Conservation (phyloP, 1,284 basidiomycete species). For the Pyrrhoderma lamaoense region DNA sequence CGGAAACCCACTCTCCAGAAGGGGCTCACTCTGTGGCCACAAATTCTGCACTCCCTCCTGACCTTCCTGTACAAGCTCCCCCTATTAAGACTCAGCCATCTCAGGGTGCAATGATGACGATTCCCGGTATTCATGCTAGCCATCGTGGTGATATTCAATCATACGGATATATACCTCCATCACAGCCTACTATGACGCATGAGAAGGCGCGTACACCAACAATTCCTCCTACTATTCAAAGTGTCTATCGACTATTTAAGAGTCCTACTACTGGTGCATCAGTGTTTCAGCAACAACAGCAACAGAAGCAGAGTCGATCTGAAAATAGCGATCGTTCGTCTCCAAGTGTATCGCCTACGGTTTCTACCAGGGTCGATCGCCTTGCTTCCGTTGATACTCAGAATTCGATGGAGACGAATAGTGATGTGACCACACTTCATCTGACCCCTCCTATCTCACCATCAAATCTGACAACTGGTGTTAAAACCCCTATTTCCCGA, state of each 20-base stretch:
- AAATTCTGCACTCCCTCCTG: slow-evolving; percentile 1
- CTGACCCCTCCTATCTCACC: slow-evolving; percentile 7
- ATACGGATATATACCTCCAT: slow-evolving; percentile 60
- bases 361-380: not conserved
- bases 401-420: slow-evolving; percentile 3
- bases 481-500: slow-evolving; percentile 20
- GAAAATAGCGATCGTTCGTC: slow-evolving; percentile 25
- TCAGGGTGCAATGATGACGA: slow-evolving; percentile 67
- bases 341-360: slow-evolving; percentile 13
- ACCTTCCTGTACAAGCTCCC: slow-evolving; percentile 26
- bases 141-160: slow-evolving; percentile 75
- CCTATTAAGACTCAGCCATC: slow-evolving; percentile 64
- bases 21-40: not conserved
- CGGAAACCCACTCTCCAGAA: slow-evolving; percentile 10
- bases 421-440: slow-evolving; percentile 15
- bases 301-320: slow-evolving; percentile 24
- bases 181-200: slow-evolving; percentile 31
- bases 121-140: slow-evolving; percentile 72
- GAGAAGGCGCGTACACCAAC: slow-evolving; percentile 35
- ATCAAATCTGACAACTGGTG: slow-evolving; percentile 9
- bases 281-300: slow-evolving; percentile 22
- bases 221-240: slow-evolving; percentile 43
- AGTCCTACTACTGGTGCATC: slow-evolving; percentile 31
- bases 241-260: slow-evolving; percentile 65
- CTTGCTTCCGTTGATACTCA: slow-evolving; percentile 15